phyloP scores from a whole-genome alignment of 805 yeast genomes.

The Pichia thaimueangensis region DNA sequence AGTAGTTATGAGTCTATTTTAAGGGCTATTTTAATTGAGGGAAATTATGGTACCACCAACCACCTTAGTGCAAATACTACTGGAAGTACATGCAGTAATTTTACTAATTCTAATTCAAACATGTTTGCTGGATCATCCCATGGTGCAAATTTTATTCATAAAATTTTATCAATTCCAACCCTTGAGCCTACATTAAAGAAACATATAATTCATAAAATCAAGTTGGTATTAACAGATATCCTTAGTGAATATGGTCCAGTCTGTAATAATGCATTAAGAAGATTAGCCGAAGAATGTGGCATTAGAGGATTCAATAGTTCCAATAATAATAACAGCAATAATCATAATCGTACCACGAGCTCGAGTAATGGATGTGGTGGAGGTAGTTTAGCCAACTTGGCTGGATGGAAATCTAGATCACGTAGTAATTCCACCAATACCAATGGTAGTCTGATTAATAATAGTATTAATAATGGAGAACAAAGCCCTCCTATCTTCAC shows the following conservation, averaged over 20 bases:
- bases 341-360: conserved; percentile 24
- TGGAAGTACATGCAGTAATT: conserved; percentile 1
- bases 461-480: conserved; percentile 12
- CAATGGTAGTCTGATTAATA: conserved; percentile 8
- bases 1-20: conserved; percentile 9
- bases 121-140: conserved; percentile 21
- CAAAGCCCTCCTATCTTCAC: conserved; percentile 18
- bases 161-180: conserved; percentile 68
- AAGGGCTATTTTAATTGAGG: conserved; percentile 58
- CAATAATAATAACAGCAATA: conserved; percentile 23
- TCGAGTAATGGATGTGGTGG: conserved; percentile 8
- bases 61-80: conserved; percentile 18
- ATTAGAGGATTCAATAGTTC: conserved; percentile 29
- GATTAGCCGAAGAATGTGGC: conserved; percentile 90
- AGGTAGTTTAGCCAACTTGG: conserved; percentile 8
- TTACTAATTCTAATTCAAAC: background rate
- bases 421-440: conserved; percentile 11
- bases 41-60: conserved; percentile 18
- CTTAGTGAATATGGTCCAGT: conserved; percentile 57
- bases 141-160: conserved; percentile 74
- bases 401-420: conserved; percentile 10
- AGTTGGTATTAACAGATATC: conserved; percentile 50
- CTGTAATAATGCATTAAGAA: conserved; percentile 66
- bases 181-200: conserved; percentile 51
- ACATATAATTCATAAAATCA: conserved; percentile 54